These are phyloP conservation scores for Tulasnella sp. DNA, from an alignment of 768 basidiomycete genomes.

Conservation along the genomic window DNA sequence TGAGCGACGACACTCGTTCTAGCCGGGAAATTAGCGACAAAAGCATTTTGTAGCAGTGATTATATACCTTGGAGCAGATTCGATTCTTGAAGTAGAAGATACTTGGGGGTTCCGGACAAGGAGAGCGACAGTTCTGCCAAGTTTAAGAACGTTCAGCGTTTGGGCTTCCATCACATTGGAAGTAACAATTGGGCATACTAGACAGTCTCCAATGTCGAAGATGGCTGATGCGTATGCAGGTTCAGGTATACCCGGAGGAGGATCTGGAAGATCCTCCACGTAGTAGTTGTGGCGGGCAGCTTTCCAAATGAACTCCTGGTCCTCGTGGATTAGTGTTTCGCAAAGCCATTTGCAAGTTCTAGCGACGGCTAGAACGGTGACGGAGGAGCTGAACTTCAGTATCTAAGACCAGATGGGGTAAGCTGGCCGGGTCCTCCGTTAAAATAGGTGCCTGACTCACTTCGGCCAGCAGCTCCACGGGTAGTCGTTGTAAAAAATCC, in stretches of 20 bases:
- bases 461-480: constrained; percentile 15
- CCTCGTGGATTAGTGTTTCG: constrained; percentile 13
- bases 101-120: neutral
- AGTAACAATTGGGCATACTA: neutral
- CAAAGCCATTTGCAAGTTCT: constrained; percentile 32
- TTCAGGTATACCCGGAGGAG: constrained; percentile 27
- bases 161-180: neutral
- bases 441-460: neutral
- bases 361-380: constrained; percentile 17
- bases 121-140: neutral
- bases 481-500: constrained; percentile 11
- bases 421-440: neutral
- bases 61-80: neutral
- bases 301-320: constrained; percentile 25
- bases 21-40: neutral
- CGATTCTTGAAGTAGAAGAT: neutral
- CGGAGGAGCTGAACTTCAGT: neutral
- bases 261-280: constrained; percentile 12
- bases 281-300: neutral
- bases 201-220: constrained; percentile 24
- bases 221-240: constrained; percentile 30
- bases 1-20: neutral
- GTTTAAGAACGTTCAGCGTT: neutral
- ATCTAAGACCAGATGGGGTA: neutral
- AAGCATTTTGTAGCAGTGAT: neutral